Conservation (phyloP, 2,329 filamentous ascomycete genomes). For the Beauveria sp. region DNA sequence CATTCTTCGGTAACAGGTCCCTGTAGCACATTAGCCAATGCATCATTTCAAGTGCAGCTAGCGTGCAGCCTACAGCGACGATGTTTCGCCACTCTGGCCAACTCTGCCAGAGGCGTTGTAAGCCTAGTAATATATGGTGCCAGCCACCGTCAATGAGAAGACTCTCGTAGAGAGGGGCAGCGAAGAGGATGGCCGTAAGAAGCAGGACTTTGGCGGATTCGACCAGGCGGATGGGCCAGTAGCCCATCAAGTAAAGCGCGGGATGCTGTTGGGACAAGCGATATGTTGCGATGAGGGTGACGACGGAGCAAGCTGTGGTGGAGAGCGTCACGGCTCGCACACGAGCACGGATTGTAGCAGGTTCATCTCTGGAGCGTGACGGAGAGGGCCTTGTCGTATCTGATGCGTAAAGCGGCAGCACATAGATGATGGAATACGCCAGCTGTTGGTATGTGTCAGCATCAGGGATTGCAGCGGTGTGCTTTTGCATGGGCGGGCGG, state of each 20-base stretch:
- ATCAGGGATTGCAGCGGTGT: not conserved
- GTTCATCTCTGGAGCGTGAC: conserved; percentile 74
- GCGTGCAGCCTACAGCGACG: conserved; percentile 57
- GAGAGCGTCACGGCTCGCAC: conserved; percentile 73
- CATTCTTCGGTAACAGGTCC: conserved; percentile 88
- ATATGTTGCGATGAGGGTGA: conserved; percentile 60
- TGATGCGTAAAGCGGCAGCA: conserved; percentile 84
- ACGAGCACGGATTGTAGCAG: conserved; percentile 79
- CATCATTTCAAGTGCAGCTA: not conserved
- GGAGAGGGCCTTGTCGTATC: conserved; percentile 70
- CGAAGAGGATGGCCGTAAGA: conserved; percentile 72
- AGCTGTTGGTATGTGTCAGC: conserved; percentile 39
- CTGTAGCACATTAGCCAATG: conserved; percentile 28
- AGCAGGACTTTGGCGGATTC: conserved; percentile 59
- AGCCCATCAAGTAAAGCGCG: conserved; percentile 62
- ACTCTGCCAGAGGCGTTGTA: conserved; percentile 54
- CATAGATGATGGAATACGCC: conserved; percentile 80
- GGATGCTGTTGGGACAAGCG: conserved; percentile 36
- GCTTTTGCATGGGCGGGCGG: not conserved
- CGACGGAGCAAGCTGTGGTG: conserved; percentile 58
- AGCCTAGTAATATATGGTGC: conserved; percentile 50
- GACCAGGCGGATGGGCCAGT: conserved; percentile 64
- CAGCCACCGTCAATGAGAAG: conserved; percentile 66
- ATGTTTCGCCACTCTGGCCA: conserved; percentile 84
- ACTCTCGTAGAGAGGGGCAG: conserved; percentile 74